phyloP scores from a whole-genome alignment of 495 filamentous ascomycete species.

The Usnea hakonensis region DNA sequence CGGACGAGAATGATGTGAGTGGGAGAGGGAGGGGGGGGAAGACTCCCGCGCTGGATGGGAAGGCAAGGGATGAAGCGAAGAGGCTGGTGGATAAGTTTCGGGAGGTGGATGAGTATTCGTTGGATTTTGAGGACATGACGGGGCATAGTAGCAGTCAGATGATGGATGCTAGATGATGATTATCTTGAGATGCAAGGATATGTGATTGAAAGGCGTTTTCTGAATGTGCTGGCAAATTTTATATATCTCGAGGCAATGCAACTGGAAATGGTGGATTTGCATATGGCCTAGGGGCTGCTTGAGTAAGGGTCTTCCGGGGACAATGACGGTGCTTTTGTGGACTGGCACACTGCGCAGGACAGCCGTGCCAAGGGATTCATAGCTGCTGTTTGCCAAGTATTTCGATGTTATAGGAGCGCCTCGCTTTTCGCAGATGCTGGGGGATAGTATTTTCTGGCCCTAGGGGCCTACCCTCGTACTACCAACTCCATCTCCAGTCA shows the following conservation, averaged over 20 bases:
- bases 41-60: slow-evolving; percentile 1
- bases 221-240: not conserved
- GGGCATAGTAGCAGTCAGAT: slow-evolving; percentile 30
- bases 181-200: not conserved
- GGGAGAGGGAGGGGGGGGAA: slow-evolving; percentile 7
- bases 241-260: not conserved
- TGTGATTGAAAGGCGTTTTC: not conserved
- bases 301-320: not conserved
- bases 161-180: slow-evolving; percentile 29
- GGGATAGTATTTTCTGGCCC: not conserved
- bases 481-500: too few species aligned
- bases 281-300: not conserved
- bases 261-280: not conserved
- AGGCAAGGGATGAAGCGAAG: slow-evolving; percentile 23
- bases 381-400: not conserved
- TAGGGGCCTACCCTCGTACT: too few species aligned
- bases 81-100: slow-evolving; percentile 40
- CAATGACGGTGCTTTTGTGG: not conserved
- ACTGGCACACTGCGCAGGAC: not conserved
- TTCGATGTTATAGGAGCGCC: not conserved
- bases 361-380: not conserved
- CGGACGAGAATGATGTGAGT: not conserved
- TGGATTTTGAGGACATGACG: slow-evolving; percentile 54
- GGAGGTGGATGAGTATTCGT: slow-evolving; percentile 53
- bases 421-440: not conserved